Conservation (phyloP, 2,329 filamentous ascomycete genomes). For the Trichoderma sp. region DNA sequence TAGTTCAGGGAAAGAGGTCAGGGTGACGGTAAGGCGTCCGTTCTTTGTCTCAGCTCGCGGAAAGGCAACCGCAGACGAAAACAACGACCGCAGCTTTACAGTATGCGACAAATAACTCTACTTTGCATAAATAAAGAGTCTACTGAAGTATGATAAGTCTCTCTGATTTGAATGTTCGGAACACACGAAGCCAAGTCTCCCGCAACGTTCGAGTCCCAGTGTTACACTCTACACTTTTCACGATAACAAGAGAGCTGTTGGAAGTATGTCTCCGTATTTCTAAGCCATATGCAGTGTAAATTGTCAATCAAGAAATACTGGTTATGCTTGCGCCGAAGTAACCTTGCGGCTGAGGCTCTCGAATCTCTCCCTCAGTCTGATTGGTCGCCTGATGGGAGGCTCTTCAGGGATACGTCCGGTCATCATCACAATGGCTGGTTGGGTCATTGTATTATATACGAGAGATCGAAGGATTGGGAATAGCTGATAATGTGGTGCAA, state of each 20-base stretch:
- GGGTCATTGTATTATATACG: neutral
- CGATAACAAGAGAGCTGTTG: neutral
- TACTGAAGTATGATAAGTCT: too few relatives aligned
- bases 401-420: neutral
- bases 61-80: neutral
- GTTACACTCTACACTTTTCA: neutral
- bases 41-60: neutral
- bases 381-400: neutral
- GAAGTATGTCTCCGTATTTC: neutral
- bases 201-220: neutral
- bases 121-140: too few relatives aligned
- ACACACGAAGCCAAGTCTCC: neutral
- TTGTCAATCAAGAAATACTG: neutral
- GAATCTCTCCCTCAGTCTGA: neutral
- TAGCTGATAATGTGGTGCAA: neutral
- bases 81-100: too few relatives aligned
- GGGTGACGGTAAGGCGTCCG: neutral
- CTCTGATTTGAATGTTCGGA: too few relatives aligned
- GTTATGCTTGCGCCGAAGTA: neutral
- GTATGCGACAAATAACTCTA: neutral
- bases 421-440: neutral
- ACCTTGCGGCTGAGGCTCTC: neutral
- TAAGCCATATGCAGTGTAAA: neutral
- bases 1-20: neutral
- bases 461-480: neutral